Evolutionary conservation across 73 alveolate genomes (phyloP), one percentile per base, ranked within the genome.

Genomic region (Paramecium biaurelia): DNA sequence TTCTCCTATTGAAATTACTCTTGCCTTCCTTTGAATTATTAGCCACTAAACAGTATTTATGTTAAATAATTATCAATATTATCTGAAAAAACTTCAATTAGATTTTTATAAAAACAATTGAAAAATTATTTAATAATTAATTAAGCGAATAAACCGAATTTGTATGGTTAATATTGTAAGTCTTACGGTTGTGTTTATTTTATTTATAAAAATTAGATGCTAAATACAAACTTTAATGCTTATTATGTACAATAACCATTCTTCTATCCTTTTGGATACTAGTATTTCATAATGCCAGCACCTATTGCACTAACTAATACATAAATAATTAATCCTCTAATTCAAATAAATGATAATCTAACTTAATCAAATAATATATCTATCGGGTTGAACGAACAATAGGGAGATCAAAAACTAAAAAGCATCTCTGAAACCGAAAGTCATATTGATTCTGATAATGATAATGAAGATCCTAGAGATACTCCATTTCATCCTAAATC

Each of bases 81-180:
- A 53, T 53, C 68, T 18, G 5, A 53, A 53, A 38, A 53, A 53
- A 53, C 68, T 53, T 53, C 68, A 53, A 53, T 53, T 4, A 21
- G 10, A 4, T 53, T 2, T 53, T 18, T 18, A 53, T 18, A 53
- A 53, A 53, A n/a, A 53, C 34, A 53, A 53, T 53, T 18, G 28
- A 53, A 53, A 53, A 53, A 18, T 15, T 53, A 53, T 18, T 53
- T 18, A 47, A 53, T 53, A 53, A 53, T 53, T 26, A 11, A 32
- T 30, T 7, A 63, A 32, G 84, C 84, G 84, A 63, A 63, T 63
- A 63, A 63, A 63, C 84, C 84, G 84, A 63, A n/a, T 63, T 63
- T 41, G 45, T 0, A 63, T 63, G 4, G 49, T 18, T 23, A 63
- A 63, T 63, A 63, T 63, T 5, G 26, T 63, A 63, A 63, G 21